phyloP scores from a whole-genome alignment of 169 alveolate genomes.

The Cyclospora cayetanensis region DNA sequence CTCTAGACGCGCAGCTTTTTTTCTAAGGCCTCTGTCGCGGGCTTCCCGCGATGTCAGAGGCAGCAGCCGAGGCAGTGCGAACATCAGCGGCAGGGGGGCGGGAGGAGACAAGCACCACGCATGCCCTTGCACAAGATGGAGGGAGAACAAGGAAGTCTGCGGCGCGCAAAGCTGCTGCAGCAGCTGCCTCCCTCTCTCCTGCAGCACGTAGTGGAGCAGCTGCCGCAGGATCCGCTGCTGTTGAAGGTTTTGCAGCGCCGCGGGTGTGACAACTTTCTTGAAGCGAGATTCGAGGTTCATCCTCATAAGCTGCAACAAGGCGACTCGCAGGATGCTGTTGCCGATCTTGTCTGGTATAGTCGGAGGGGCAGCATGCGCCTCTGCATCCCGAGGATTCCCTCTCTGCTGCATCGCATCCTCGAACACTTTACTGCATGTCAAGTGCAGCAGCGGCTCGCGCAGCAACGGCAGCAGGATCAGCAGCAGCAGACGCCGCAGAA shows the following conservation, averaged over 20 bases:
- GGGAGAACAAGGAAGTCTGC: not conserved
- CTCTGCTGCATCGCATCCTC: slow-evolving; percentile 21
- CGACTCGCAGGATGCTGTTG: not conserved
- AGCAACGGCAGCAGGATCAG: slow-evolving; percentile 23
- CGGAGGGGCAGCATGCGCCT: slow-evolving; percentile 54
- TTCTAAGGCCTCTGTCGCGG: no score
- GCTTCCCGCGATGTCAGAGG: not conserved
- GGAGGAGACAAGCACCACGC: not conserved
- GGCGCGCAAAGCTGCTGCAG: slow-evolving; percentile 44
- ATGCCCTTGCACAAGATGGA: no score
- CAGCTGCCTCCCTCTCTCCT: slow-evolving; percentile 30
- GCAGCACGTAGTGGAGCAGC: slow-evolving; percentile 51
- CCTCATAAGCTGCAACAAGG: slow-evolving; percentile 35
- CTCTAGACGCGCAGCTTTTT: no score
- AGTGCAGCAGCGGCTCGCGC: slow-evolving; percentile 52
- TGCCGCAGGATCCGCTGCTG: slow-evolving; percentile 55
- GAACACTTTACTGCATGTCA: not conserved
- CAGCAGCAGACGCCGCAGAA: no score
- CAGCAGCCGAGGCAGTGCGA: not conserved
- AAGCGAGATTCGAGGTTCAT: not conserved
- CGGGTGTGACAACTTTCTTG: slow-evolving; percentile 37
- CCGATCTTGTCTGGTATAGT: slow-evolving; percentile 6
- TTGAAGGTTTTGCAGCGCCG: slow-evolving; percentile 49
- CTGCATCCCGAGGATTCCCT: slow-evolving; percentile 27
- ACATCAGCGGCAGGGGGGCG: slow-evolving; percentile 23